These are phyloP conservation scores for Magnaporthiopsis poae DNA, from an alignment of 2,329 filamentous ascomycete species.

Conservation along the genomic window DNA sequence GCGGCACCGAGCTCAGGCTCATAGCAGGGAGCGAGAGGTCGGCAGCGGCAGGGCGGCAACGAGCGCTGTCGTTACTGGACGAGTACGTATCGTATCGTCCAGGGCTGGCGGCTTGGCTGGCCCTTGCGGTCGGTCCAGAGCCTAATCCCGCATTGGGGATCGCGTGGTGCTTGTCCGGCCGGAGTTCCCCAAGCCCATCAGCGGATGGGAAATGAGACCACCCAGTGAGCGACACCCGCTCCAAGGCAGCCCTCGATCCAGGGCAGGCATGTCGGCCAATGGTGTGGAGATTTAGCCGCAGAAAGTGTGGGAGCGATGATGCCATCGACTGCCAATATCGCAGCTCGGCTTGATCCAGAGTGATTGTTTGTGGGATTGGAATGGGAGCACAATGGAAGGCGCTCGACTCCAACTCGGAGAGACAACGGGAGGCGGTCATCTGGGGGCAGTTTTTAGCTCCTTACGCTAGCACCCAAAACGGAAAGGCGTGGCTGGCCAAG, in stretches of 20 bases:
- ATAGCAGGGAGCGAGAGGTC: neutral
- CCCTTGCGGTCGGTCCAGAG: neutral
- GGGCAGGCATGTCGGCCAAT: neutral
- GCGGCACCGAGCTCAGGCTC: neutral
- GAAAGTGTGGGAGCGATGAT: neutral
- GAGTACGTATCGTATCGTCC: neutral
- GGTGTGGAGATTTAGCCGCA: neutral
- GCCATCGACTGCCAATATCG: neutral
- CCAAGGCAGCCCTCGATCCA: neutral
- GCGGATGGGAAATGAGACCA: conserved; percentile 1
- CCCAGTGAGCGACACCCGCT: neutral
- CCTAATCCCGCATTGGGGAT: conserved; percentile 2
- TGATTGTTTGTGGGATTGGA: neutral
- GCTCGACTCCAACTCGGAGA: neutral
- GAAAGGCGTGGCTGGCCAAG: neutral
- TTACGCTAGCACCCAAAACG: neutral
- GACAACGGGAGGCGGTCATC: neutral
- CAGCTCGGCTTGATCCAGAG: neutral
- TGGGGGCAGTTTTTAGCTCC: too few relatives aligned
- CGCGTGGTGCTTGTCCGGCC: conserved; percentile 4
- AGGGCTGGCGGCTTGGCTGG: neutral
- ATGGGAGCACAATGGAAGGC: neutral
- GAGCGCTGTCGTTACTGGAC: neutral
- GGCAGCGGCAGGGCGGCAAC: neutral
- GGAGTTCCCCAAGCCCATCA: conserved; percentile 4